Base-by-base conservation (phyloP, 139 green algal genomes). In the Monoraphidium neglectum region DNA sequence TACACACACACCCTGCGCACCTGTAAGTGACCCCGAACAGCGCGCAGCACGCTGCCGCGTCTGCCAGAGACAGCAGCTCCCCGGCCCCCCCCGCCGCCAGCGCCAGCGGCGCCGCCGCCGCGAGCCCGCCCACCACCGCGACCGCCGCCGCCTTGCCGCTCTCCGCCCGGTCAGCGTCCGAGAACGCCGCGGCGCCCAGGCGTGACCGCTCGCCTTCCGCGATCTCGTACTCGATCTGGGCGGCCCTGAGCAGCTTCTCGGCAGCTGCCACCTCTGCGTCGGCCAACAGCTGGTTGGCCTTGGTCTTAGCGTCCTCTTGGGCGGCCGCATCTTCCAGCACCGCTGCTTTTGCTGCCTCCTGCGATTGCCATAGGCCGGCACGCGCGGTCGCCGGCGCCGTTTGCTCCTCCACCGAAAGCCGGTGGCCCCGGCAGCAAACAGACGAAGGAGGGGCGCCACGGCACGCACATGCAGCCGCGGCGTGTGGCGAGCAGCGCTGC, bases 21-120 rank as follows among this genome's bases (percentile, higher is more conserved):
- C 88, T 72, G 79, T 93, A 93, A 4, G 82, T 86, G 13, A 90
- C 77, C 1, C 88, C 88, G 74, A 93, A 92, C 49, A 93, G 81
- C 57, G 87, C 74, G 51, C 80, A 83, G 10, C 77, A 84, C 18
- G 62, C 79, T 8, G 77, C 30, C 0, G 75, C 70, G 0, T 74
- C 68, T 23, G 36, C 62, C 32, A 92, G 56, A 16, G 57, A 63
- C 21, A 90, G 74, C 4, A 83, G n/a, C 12, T 33, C 46, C 13
- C 33, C 26, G 2, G 72, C 18, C 21, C 40, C 57, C 47, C 46
- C 35, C 16, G 40, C 36, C 0, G 70, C 66, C 5, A 77, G 21
- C 32, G 77, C 47, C 4, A 94, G 64, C 2, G 90, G 90, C 65
- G 93, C 66, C 36, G 72, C 43, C 12, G 77, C 81, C 0, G 68